A percentile compares a stretch with the other conserved stretches of the same genome.
Evolutionary conservation across 2,329 filamentous ascomycete genomes (phyloP).

Genomic region (Ascochyta viciae-villosae): DNA sequence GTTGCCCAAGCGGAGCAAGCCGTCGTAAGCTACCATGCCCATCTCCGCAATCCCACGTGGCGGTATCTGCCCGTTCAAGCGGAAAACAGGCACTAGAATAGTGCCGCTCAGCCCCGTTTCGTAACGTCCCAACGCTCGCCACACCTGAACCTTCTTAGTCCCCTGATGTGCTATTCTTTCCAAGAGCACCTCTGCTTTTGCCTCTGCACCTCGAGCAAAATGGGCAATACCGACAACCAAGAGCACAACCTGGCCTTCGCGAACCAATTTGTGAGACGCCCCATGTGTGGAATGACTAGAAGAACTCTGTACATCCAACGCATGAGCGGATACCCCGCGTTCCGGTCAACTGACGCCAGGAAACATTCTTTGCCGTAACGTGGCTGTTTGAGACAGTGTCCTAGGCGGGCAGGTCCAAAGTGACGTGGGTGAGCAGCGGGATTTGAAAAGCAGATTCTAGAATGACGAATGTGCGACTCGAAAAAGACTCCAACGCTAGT

Average conservation of each 20-base stretch:
- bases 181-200: conserved; percentile 24
- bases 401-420: conserved; percentile 17
- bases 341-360: conserved; percentile 36
- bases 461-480: conserved; percentile 19
- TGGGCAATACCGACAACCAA: conserved; percentile 20
- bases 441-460: conserved; percentile 26
- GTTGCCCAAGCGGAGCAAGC: conserved; percentile 6
- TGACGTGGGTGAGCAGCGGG: conserved; percentile 36
- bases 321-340: conserved; percentile 43
- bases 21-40: conserved; percentile 1
- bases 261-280: conserved; percentile 33
- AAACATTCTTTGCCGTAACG: conserved; percentile 29
- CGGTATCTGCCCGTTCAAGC: not conserved
- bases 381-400: conserved; percentile 28
- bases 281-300: conserved; percentile 40
- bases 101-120: conserved; percentile 5
- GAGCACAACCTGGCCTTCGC: conserved; percentile 19
- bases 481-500: conserved; percentile 8
- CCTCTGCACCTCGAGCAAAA: not conserved
- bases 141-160: not conserved
- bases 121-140: not conserved
- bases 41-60: conserved; percentile 9
- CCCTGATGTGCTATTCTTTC: conserved; percentile 13
- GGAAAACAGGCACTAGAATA: conserved; percentile 3
- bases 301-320: conserved; percentile 36